Evolutionary conservation across 345 rosid genomes (phyloP).

Genomic region (Schrenkiella parvula): DNA sequence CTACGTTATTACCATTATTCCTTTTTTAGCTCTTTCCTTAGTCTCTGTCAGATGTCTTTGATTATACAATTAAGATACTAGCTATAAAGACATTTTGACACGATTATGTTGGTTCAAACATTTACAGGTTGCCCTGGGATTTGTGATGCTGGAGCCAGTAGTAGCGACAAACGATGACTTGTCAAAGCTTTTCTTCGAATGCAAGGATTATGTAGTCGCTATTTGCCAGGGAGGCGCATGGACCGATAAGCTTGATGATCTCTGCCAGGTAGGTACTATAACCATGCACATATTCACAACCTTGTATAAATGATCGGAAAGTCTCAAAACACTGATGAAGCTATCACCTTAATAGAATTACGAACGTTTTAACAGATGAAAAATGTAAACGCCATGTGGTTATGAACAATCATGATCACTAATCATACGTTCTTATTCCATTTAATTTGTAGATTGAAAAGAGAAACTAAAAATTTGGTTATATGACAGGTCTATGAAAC

Average conservation of each 20-base stretch:
- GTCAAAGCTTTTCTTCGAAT: slow-evolving; percentile 68
- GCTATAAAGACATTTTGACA: slow-evolving; percentile 1
- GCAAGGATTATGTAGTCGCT: slow-evolving; percentile 72
- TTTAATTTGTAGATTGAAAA: background rate
- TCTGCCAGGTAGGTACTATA: slow-evolving; percentile 61
- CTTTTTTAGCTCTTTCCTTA: background rate
- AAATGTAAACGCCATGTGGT: background rate
- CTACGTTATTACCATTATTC: background rate
- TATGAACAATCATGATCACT: background rate
- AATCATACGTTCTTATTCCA: background rate
- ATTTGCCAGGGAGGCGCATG: slow-evolving; percentile 60
- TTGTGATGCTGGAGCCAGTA: slow-evolving; percentile 59
- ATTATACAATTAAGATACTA: slow-evolving; percentile 8
- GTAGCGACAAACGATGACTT: slow-evolving; percentile 49
- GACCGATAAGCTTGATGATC: slow-evolving; percentile 68
- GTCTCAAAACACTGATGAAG: background rate
- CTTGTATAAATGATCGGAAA: background rate
- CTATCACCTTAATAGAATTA: background rate
- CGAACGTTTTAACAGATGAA: background rate
- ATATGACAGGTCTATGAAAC: slow-evolving; percentile 82
- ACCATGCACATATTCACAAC: background rate
- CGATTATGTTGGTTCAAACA: slow-evolving; percentile 17
- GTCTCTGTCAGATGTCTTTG: no score
- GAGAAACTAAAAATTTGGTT: background rate
- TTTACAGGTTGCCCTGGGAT: slow-evolving; percentile 66